These are phyloP conservation scores for Grosmannia penicillata DNA, from an alignment of 2,329 filamentous ascomycete species.

Conservation along the genomic window DNA sequence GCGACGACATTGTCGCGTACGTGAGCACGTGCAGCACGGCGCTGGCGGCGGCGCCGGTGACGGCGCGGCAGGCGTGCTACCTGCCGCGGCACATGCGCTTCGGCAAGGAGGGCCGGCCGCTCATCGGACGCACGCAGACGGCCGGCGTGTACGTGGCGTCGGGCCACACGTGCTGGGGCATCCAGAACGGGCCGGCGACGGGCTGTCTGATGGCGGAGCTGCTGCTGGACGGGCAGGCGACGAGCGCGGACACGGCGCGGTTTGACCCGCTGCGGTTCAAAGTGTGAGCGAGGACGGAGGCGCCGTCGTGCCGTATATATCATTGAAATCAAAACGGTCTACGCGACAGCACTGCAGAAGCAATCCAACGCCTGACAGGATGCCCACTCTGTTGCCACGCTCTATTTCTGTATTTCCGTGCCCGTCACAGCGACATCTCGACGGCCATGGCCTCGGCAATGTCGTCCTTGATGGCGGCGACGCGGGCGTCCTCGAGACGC, in stretches of 20 bases:
- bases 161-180: constrained; percentile 96
- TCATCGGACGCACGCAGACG: constrained; percentile 62
- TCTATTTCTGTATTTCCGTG: no score
- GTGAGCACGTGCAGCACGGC: constrained; percentile 51
- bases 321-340: no score
- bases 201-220: constrained; percentile 69
- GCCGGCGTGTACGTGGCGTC: constrained; percentile 68
- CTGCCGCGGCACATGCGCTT: constrained; percentile 58
- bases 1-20: constrained; percentile 75
- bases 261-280: constrained; percentile 54
- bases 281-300: constrained; percentile 21
- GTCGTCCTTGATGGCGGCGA: constrained; percentile 37
- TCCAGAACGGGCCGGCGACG: constrained; percentile 87
- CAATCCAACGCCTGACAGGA: neutral
- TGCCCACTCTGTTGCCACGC: no score
- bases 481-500: constrained; percentile 43
- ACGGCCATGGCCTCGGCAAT: constrained; percentile 51
- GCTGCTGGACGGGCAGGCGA: constrained; percentile 56
- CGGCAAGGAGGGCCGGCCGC: constrained; percentile 49
- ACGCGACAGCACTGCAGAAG: neutral
- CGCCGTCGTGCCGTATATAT: neutral
- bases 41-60: constrained; percentile 53
- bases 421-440: constrained; percentile 34
- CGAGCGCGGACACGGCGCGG: constrained; percentile 49
- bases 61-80: constrained; percentile 80